phyloP scores from a whole-genome alignment of 1,284 basidiomycete genomes.

The Ustilago hordei region DNA sequence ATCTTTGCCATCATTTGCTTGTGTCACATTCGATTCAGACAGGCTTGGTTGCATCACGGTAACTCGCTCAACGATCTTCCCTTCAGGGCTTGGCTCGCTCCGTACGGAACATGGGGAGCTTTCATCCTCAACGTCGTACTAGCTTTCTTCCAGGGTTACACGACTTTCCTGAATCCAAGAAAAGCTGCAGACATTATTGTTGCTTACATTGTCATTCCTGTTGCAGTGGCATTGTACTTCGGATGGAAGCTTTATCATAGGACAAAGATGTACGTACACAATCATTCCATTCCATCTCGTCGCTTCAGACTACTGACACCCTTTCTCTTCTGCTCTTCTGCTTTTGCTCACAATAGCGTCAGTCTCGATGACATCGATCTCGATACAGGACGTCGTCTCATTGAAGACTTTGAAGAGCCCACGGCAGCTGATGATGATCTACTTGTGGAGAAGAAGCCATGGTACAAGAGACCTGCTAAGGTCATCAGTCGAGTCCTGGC shows the following conservation, averaged over 20 bases:
- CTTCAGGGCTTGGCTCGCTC: constrained; percentile 43
- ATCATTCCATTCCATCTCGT: neutral
- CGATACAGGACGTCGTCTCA: constrained; percentile 33
- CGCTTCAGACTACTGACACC: neutral
- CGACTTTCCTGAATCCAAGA: constrained; percentile 45
- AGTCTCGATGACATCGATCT: constrained; percentile 41
- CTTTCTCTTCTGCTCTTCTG: neutral
- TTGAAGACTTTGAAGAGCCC: constrained; percentile 21
- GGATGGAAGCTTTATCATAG: constrained; percentile 74
- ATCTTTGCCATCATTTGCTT: constrained; percentile 51
- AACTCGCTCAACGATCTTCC: constrained; percentile 43
- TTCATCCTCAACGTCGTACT: constrained; percentile 45
- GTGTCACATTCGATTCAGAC: constrained; percentile 57
- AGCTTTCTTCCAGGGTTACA: constrained; percentile 58
- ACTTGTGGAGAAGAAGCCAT: constrained; percentile 8
- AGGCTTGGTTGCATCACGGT: constrained; percentile 43
- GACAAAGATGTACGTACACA: constrained; percentile 53
- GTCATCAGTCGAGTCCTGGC: constrained; percentile 27
- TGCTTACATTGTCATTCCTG: constrained; percentile 79
- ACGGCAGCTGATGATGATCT: neutral
- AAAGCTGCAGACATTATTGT: constrained; percentile 78
- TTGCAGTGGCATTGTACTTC: constrained; percentile 82
- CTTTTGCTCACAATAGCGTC: constrained; percentile 6
- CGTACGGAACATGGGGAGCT: constrained; percentile 35
- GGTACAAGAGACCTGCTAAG: constrained; percentile 36